Base-by-base conservation (phyloP, 75 land plant genomes). In the Isoetes taiwanensis region DNA sequence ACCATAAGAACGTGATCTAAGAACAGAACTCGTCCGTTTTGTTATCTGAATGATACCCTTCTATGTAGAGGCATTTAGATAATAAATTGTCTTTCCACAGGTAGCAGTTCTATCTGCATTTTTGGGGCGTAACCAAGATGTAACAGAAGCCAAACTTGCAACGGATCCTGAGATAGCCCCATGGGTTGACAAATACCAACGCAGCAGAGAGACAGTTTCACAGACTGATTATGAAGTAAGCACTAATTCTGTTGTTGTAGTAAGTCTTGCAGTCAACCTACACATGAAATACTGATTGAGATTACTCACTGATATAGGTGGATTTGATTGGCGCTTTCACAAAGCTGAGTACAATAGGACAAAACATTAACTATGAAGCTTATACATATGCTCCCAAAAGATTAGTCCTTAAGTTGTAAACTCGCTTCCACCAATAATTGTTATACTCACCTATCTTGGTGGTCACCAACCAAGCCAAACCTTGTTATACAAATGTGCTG, bases 141-240 rank as follows among this genome's bases (percentile, higher is more conserved):
- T 83, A 41, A 89, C 75, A 21, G 99, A 89, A 40, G 78, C 67
- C 23, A 66, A 78, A 42, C 56, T 94, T 16, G 86, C 84, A 2
- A 48, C 73, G 2, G 99, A 94, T 41, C 82, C 84, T 5, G 84
- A 94, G 26, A 78, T 89, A 40, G 64, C 63, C 26, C 96, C 90
- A 41, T 94, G 99, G 99, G 90, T 94, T 63, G 60, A 84, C 31
- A 88, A 94, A 53, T 94, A 94, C 61, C 85, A 82, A 52, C 72
- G 72, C 0, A 94, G 99, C 76, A 62, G 96, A 52, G 84, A 84
- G 58, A 94, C 96, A 1, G 81, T 94, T 1, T 94, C 96, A 17
- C 81, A 94, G 66, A 94, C 99, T 9, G 84, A 94, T 61, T 94
- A 94, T 65, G 90, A 94, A 80, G 98, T 89, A 28, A 82, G 68